phyloP scores from a whole-genome alignment of 768 basidiomycete species.

The Tremella mesenterica region DNA sequence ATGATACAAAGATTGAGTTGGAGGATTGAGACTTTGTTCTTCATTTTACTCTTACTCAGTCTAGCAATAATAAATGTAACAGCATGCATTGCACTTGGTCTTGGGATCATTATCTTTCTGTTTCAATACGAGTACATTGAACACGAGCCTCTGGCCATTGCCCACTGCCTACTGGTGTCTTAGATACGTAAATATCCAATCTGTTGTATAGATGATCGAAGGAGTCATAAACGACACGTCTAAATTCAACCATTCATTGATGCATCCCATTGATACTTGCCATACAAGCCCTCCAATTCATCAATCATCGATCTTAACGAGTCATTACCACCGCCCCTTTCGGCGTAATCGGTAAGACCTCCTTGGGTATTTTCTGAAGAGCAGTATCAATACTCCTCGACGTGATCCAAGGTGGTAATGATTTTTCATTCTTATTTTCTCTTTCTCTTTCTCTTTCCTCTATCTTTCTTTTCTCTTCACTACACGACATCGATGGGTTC shows the following conservation, averaged over 20 bases:
- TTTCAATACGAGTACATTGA: not conserved
- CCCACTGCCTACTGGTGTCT: not conserved
- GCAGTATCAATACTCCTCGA: not conserved
- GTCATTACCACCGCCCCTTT: not conserved
- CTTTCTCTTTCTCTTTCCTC: no score
- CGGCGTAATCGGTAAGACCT: not conserved
- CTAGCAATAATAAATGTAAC: not conserved
- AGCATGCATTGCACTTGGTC: slow-evolving; percentile 1
- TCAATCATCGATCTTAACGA: not conserved
- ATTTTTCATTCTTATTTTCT: not conserved
- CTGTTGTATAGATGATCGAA: not conserved
- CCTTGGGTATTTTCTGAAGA: not conserved
- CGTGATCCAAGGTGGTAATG: not conserved
- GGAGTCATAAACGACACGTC: no score
- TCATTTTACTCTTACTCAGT: not conserved
- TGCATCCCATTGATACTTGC: no score
- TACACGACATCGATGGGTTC: no score
- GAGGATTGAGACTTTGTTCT: slow-evolving; percentile 15
- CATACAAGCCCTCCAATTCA: not conserved
- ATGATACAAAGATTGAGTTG: slow-evolving; percentile 32
- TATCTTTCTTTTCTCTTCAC: no score
- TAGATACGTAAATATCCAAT: not conserved
- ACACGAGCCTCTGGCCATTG: not conserved
- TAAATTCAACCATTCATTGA: no score
- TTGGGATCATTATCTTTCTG: not conserved